Evolutionary conservation across 805 yeast species (phyloP).

Genomic region (Zygosaccharomyces lentus): DNA sequence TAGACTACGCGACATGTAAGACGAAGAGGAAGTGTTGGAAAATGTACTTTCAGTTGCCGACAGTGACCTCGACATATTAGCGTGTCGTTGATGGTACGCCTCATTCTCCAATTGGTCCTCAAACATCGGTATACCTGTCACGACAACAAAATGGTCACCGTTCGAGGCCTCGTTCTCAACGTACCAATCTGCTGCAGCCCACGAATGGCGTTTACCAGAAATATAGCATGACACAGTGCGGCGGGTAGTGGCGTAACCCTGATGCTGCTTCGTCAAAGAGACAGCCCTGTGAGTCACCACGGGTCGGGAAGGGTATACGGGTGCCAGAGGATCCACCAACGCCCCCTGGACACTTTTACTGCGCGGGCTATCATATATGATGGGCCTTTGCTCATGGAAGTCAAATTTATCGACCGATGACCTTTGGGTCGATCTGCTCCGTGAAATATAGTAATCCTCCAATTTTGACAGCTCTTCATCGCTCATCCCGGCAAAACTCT

Average conservation of each 20-base stretch:
- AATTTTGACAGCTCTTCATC: slow-evolving; percentile 30
- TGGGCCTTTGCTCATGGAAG: slow-evolving; percentile 29
- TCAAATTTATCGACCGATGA: slow-evolving; percentile 28
- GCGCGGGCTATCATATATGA: slow-evolving; percentile 15
- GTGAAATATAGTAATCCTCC: slow-evolving; percentile 28
- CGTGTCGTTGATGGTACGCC: slow-evolving; percentile 4
- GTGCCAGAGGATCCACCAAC: slow-evolving; percentile 22
- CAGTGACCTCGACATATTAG: slow-evolving; percentile 6
- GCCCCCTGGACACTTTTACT: slow-evolving; percentile 8
- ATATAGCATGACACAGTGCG: slow-evolving; percentile 51
- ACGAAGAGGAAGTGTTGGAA: background rate
- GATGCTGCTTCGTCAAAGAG: slow-evolving; percentile 23
- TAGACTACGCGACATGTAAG: slow-evolving; percentile 1
- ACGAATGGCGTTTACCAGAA: slow-evolving; percentile 63
- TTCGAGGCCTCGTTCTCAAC: slow-evolving; percentile 49
- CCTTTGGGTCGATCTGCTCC: slow-evolving; percentile 24
- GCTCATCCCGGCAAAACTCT: slow-evolving; percentile 34
- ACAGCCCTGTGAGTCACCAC: slow-evolving; percentile 29
- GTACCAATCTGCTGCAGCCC: slow-evolving; percentile 74
- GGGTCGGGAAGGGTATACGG: slow-evolving; percentile 35
- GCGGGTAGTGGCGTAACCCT: slow-evolving; percentile 14
- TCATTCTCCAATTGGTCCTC: slow-evolving; percentile 21
- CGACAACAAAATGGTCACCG: slow-evolving; percentile 62
- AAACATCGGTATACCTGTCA: slow-evolving; percentile 45
- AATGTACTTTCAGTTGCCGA: slow-evolving; percentile 9